These are phyloP conservation scores for Raddia distichophylla DNA, from an alignment of 176 grass and related monocot species.

Conservation along the genomic window DNA sequence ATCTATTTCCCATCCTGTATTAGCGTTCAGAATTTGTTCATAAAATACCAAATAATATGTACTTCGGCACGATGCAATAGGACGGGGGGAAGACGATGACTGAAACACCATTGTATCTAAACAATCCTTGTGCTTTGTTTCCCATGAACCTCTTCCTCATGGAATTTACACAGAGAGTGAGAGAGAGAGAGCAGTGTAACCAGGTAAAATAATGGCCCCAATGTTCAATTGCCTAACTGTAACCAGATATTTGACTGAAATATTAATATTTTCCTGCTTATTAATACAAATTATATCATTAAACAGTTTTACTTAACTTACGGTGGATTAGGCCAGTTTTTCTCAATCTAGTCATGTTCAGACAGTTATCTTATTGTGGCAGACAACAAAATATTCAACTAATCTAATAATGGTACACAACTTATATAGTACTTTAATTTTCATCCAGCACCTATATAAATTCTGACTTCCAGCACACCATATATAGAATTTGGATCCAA, in stretches of 20 bases:
- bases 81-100: background rate
- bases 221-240: background rate
- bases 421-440: background rate
- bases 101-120: background rate
- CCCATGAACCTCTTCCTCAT: background rate
- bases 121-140: background rate
- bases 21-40: background rate
- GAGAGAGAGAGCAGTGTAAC: background rate
- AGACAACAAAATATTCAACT: background rate
- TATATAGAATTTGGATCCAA: conserved; percentile 17
- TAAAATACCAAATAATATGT: background rate
- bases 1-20: background rate
- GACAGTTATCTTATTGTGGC: background rate
- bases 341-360: background rate
- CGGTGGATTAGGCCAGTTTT: background rate
- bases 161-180: background rate
- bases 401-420: background rate
- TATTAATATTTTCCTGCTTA: background rate
- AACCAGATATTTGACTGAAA: conserved; percentile 9
- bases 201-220: background rate
- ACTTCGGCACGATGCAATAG: background rate
- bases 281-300: background rate
- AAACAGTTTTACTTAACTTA: background rate
- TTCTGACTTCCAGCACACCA: background rate
- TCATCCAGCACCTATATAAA: background rate